Evolutionary conservation across 2,329 filamentous ascomycete genomes (phyloP).

Genomic region (Aspergillus proliferans): DNA sequence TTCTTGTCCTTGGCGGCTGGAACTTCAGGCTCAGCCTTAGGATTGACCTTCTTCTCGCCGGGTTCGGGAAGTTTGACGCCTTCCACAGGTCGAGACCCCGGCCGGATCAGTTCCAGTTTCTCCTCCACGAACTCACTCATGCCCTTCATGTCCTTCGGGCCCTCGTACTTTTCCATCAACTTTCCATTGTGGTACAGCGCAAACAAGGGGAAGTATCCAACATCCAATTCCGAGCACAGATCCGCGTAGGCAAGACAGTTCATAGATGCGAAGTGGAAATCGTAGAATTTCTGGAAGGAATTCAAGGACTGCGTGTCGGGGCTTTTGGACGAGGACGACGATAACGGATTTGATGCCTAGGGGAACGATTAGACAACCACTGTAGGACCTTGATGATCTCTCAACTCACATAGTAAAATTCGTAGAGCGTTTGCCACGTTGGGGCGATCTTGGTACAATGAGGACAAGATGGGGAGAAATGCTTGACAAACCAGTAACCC

Average conservation of each 20-base stretch:
- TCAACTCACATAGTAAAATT: conserved; percentile 64
- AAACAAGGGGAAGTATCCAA: conserved; percentile 70
- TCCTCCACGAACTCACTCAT: conserved; percentile 69
- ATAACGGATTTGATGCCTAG: conserved; percentile 69
- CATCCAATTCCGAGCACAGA: conserved; percentile 62
- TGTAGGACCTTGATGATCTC: background rate
- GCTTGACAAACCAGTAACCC: conserved; percentile 51
- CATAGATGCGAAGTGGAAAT: conserved; percentile 78
- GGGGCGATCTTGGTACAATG: conserved; percentile 79
- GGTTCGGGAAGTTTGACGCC: conserved; percentile 64
- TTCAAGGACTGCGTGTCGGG: conserved; percentile 50
- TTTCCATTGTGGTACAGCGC: conserved; percentile 74
- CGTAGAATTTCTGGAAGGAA: conserved; percentile 74
- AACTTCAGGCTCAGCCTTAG: conserved; percentile 30
- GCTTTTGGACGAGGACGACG: conserved; percentile 45
- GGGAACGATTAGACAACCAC: conserved; percentile 14
- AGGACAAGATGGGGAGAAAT: conserved; percentile 49
- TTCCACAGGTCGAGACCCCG: conserved; percentile 67
- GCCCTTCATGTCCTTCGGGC: conserved; percentile 59
- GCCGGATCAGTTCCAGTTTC: conserved; percentile 68
- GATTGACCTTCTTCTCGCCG: conserved; percentile 53
- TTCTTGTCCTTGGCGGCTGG: conserved; percentile 40
- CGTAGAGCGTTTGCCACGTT: conserved; percentile 84
- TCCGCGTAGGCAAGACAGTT: conserved; percentile 83
- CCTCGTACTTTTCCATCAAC: conserved; percentile 56